Evolutionary conservation across 1,139 yeast species (phyloP).

Genomic region (Magnusiomyces ingens): DNA sequence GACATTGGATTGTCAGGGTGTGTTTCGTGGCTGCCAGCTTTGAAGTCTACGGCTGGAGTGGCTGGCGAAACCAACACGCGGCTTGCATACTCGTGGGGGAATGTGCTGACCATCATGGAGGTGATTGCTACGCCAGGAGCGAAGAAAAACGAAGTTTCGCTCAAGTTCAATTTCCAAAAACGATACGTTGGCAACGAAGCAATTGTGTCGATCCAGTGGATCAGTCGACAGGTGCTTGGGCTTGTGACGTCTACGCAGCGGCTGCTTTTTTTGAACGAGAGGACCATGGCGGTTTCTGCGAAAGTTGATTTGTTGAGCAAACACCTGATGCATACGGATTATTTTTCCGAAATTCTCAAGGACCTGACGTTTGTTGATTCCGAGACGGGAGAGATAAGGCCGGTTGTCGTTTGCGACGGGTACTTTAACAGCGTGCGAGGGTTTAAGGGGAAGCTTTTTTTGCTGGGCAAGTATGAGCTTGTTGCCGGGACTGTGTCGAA

Average conservation of each 20-base stretch:
- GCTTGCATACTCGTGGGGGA: constrained; percentile 64
- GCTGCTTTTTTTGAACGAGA: constrained; percentile 39
- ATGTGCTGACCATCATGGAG: constrained; percentile 50
- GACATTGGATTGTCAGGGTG: constrained; percentile 41
- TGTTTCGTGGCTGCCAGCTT: constrained; percentile 55
- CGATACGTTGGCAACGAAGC: constrained; percentile 43
- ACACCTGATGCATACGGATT: constrained; percentile 40
- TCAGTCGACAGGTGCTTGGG: constrained; percentile 42
- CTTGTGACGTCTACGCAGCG: constrained; percentile 46
- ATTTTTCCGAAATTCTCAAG: constrained; percentile 28
- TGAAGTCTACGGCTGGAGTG: constrained; percentile 24
- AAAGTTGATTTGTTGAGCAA: constrained; percentile 41
- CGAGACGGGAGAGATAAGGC: constrained; percentile 17
- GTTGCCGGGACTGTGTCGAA: constrained; percentile 52
- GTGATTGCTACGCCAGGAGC: constrained; percentile 37
- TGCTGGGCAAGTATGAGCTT: constrained; percentile 45
- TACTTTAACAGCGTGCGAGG: constrained; percentile 36
- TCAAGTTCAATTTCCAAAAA: constrained; percentile 42
- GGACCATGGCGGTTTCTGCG: constrained; percentile 35
- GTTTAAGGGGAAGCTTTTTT: constrained; percentile 42
- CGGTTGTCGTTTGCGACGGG: constrained; percentile 31
- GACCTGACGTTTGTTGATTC: constrained; percentile 22
- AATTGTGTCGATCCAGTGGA: constrained; percentile 56
- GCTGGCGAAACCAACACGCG: constrained; percentile 34
- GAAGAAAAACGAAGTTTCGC: constrained; percentile 27